Percentiles rank a stretch among this genome's conserved stretches.
Evolutionary conservation across 257 asterid genomes (phyloP).

Genomic region (Solanum chmielewskii): DNA sequence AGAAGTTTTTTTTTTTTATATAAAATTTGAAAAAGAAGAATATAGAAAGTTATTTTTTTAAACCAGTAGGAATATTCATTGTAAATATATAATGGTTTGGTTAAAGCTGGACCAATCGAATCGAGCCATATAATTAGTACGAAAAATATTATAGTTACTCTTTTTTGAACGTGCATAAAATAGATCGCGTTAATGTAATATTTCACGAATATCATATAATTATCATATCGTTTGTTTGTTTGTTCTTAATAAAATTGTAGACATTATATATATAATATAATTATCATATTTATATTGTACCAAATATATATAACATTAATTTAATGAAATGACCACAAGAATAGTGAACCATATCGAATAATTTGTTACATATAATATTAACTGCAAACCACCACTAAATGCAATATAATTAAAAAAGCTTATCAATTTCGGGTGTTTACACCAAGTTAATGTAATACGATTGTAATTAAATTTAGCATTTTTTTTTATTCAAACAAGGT

Average conservation of each 20-base stretch:
- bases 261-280: too few species aligned
- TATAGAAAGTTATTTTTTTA: background rate
- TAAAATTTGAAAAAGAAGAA: background rate
- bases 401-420: background rate
- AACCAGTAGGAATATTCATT: background rate
- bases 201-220: background rate
- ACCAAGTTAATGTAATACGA: background rate
- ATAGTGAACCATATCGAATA: background rate
- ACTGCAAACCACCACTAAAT: background rate
- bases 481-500: too few species aligned
- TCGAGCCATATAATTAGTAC: background rate
- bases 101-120: background rate
- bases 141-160: background rate
- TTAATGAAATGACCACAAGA: background rate
- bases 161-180: background rate
- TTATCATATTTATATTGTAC: background rate
- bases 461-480: too few species aligned
- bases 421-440: fast-evolving
- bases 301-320: too few species aligned
- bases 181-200: too few species aligned
- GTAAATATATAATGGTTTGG: background rate
- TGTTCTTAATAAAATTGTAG: background rate
- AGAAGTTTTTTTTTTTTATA: too few species aligned
- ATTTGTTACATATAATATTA: background rate
- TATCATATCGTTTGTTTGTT: too few species aligned